A percentile compares a stretch with the other conserved stretches of the same genome.
Evolutionary conservation across 1,284 basidiomycete species (phyloP).

Genomic region (Phellopilus nigrolimitatus): DNA sequence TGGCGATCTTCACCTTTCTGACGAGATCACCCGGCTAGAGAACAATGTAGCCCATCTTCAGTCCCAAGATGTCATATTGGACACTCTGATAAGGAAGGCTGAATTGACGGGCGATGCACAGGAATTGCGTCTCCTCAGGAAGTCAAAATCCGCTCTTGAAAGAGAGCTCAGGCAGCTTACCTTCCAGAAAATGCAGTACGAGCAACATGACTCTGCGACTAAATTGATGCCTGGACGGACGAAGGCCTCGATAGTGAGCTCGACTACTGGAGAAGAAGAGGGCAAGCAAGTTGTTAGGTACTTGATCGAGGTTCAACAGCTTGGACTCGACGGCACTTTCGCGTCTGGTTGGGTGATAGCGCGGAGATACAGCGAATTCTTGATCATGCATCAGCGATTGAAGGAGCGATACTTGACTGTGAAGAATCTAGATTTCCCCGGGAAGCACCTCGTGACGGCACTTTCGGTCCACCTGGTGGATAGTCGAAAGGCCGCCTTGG

Average conservation of each 20-base stretch:
- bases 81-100: constrained; percentile 86
- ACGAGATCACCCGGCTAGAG: constrained; percentile 73
- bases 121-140: constrained; percentile 78
- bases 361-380: constrained; percentile 92
- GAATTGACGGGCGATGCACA: constrained; percentile 88
- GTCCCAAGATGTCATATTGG: constrained; percentile 79
- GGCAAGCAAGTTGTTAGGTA: constrained; percentile 90
- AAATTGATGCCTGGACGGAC: constrained; percentile 78
- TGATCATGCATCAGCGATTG: constrained; percentile 80
- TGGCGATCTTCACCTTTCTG: constrained; percentile 80
- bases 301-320: constrained; percentile 86
- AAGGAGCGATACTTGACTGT: constrained; percentile 69
- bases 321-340: constrained; percentile 69
- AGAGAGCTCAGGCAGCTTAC: constrained; percentile 79
- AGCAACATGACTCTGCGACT: constrained; percentile 85
- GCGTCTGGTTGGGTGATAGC: constrained; percentile 88
- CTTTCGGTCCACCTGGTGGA: constrained; percentile 84
- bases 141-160: constrained; percentile 75
- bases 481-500: constrained; percentile 69
- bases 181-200: constrained; percentile 89
- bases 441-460: constrained; percentile 82
- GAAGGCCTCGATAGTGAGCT: constrained; percentile 71
- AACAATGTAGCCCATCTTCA: constrained; percentile 74
- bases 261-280: constrained; percentile 72
- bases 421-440: constrained; percentile 78